phyloP scores from a whole-genome alignment of 2,329 filamentous ascomycete species.

The Aspergillus texensis region DNA sequence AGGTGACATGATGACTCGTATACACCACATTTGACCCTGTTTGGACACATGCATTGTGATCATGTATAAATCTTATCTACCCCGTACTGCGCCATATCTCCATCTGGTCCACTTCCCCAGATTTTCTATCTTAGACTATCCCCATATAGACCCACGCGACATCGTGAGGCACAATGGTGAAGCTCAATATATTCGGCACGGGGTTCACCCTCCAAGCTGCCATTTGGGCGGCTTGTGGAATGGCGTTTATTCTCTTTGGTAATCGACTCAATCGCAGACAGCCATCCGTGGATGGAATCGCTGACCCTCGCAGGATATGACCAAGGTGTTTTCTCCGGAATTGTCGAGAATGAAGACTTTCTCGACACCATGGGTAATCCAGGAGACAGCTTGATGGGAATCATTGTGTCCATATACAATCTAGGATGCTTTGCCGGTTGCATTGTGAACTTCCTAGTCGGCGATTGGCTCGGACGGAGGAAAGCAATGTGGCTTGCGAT shows the following conservation, averaged over 20 bases:
- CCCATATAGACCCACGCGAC: neutral
- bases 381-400: slow-evolving; percentile 41
- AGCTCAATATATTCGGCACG: slow-evolving; percentile 28
- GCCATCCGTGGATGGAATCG: neutral
- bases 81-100: neutral
- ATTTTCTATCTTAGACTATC: neutral
- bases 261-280: neutral
- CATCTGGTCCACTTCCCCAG: neutral
- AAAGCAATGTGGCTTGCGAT: slow-evolving; percentile 40
- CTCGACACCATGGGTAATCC: slow-evolving; percentile 44
- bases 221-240: slow-evolving; percentile 23
- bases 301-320: slow-evolving; percentile 45
- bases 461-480: slow-evolving; percentile 34
- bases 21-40: too few relatives aligned
- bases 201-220: slow-evolving; percentile 26
- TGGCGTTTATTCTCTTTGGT: slow-evolving; percentile 33
- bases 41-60: neutral
- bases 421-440: slow-evolving; percentile 45
- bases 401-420: slow-evolving; percentile 50
- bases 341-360: slow-evolving; percentile 52
- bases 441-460: slow-evolving; percentile 35
- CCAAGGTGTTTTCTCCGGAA: slow-evolving; percentile 53
- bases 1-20: too few relatives aligned
- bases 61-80: neutral
- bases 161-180: slow-evolving; percentile 19